Base-by-base conservation (phyloP, 208 protist genomes). In the Tritrichomonas musculus region DNA sequence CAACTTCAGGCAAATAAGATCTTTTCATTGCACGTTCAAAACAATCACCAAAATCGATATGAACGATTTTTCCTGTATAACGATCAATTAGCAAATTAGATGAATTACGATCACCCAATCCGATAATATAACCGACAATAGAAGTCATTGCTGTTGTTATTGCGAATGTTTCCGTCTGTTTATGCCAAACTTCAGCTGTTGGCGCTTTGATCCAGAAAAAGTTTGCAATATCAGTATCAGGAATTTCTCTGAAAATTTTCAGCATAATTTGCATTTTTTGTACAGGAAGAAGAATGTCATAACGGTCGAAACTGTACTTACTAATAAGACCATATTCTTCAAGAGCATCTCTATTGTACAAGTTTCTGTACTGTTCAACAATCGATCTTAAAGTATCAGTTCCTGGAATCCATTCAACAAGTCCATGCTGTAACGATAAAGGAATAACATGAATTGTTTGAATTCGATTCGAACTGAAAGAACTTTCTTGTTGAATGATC, bases 21-120 rank as follows among this genome's bases (percentile, higher is more conserved):
- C 94, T 14, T n/a, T 88, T 88, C 0, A 65, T 66, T 25, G 93
- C 94, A 0, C 93, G 75, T 47, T 95, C 94, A 65, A 95, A 95
- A 30, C 94, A 95, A 39, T 94, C 88, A 92, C 57, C 57, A 44
- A 72, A 92, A 66, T 92, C 88, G 41, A 92, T 92, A 27, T 92
- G 88, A 39, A 92, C 41, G 27, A 92, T 27, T 66, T 72, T 69
- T 13, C 88, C 88, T 13, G 88, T 92, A 55, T 33, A 50, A 27
- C 33, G n/a, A 64, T 92, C 88, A 33, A 92, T 72, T 41, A 92
- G 22, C 4, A 92, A 53, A 36, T 92, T 92, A 8, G 36, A 47
- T 47, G 57, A 33, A 69, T 92, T 50, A 27, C 88, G 3, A 33
- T 92, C 88, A 30, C 88, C 88, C 8, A 92, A 64, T 30, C 88